Base-by-base conservation (phyloP, 2,329 filamentous ascomycete genomes). In the Cryphonectria naterciae region DNA sequence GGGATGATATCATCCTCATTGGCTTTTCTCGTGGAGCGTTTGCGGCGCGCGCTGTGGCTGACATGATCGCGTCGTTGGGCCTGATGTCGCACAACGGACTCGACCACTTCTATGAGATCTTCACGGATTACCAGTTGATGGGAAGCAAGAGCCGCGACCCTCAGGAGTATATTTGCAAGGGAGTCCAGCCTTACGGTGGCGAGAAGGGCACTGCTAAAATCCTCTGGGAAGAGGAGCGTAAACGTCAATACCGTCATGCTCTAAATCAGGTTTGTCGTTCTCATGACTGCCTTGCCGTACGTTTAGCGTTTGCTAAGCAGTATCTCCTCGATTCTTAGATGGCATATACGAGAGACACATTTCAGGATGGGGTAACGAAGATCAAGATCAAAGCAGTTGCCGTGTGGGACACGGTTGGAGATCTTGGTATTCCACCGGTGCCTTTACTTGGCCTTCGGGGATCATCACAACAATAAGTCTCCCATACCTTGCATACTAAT, bases 371-470 rank as follows among this genome's bases (percentile, higher is more conserved):
- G 39, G 65, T 73, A 35, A 73, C 78, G 43, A 72, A 79, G 17
- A 81, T 86, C 52, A 79, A 76, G 10, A 80, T 86, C 68, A 81
- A 83, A 71, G 84, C 83, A 1, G 78, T 86, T 37, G 85, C 80
- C 7, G 85, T 86, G 8, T 87, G 83, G 82, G 85, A 87, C 74
- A 87, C 85, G 1, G 84, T 86, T 41, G 84, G 84, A 69, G 75
- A 80, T 1, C 75, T 84, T 10, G 83, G 82, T 2, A 80, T 86
- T 46, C 83, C 84, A 0, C 81, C 82, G 0, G 78, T 78, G 4
- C 79, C 82, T 4, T 73, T 81, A 68, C 74, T 82, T 10, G 80
- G 79, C 69, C 70, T 81, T 68, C 77, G 80, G 7, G 81, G 82
- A 39, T 79, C 79, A 22, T 75, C 79, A 1, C 74, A 79, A 46